phyloP scores from a whole-genome alignment of 1,139 yeast species.

The Lodderomyces elongisporus region DNA sequence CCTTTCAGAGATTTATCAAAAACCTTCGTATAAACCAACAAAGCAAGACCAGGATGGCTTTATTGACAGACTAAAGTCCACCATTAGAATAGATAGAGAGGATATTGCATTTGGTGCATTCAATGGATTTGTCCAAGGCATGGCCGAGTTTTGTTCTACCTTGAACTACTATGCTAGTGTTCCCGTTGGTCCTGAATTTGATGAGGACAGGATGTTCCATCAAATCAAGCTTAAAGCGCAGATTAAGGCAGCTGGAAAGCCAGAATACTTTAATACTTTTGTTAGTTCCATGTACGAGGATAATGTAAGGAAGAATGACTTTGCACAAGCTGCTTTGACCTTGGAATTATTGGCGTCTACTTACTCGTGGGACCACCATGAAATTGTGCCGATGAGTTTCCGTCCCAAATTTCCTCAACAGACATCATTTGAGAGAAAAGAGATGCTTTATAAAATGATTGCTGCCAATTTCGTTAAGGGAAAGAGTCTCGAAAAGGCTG shows the following conservation, averaged over 20 bases:
- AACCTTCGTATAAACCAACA: conserved; percentile 53
- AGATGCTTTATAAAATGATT: conserved; percentile 63
- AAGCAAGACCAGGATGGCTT: conserved; percentile 51
- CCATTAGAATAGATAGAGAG: conserved; percentile 56
- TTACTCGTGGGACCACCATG: conserved; percentile 68
- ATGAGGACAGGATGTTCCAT: conserved; percentile 81
- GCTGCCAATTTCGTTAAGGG: conserved; percentile 72
- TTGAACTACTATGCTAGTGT: conserved; percentile 67
- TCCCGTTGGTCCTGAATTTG: conserved; percentile 80
- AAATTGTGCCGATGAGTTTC: conserved; percentile 49
- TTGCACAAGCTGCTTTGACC: conserved; percentile 79
- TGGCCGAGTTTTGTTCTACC: conserved; percentile 60
- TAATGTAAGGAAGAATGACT: conserved; percentile 56
- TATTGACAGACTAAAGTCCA: conserved; percentile 45
- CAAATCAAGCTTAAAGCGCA: conserved; percentile 72
- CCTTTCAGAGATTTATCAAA: conserved; percentile 59
- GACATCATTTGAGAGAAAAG: conserved; percentile 77
- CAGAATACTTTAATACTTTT: conserved; percentile 75
- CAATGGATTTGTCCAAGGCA: conserved; percentile 48
- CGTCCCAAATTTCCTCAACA: conserved; percentile 77
- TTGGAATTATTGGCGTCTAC: conserved; percentile 75
- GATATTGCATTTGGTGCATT: conserved; percentile 61
- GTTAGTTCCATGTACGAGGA: conserved; percentile 70
- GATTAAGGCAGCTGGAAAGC: conserved; percentile 72
- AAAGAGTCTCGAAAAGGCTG: conserved; percentile 69